These are phyloP conservation scores for Amphichorda felina DNA, from an alignment of 2,329 filamentous ascomycete species.

Conservation along the genomic window DNA sequence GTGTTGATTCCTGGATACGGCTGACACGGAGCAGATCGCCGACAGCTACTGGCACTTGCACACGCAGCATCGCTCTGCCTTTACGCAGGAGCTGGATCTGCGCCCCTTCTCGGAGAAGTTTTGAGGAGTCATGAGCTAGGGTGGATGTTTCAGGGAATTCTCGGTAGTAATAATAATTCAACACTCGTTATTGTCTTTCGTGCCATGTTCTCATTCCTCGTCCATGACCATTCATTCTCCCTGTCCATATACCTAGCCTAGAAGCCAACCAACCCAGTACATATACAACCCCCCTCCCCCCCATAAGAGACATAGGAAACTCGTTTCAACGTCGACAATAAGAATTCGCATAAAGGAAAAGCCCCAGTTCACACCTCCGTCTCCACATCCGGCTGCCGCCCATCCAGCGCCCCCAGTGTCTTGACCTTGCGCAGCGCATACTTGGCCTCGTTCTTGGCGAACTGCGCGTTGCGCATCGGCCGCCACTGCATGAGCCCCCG, in stretches of 20 bases:
- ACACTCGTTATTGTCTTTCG: too few relatives aligned
- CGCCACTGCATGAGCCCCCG: conserved; percentile 92
- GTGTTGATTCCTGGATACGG: not conserved
- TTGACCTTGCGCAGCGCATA: conserved; percentile 66
- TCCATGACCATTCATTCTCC: too few relatives aligned
- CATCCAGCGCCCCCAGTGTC: conserved; percentile 65
- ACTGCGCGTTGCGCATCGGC: conserved; percentile 73
- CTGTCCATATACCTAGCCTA: too few relatives aligned
- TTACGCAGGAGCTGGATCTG: conserved; percentile 73
- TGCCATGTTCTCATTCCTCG: too few relatives aligned
- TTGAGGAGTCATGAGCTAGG: too few relatives aligned
- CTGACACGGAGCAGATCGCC: conserved; percentile 51
- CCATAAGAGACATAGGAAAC: not conserved
- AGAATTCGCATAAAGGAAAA: not conserved
- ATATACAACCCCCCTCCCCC: too few relatives aligned
- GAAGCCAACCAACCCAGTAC: too few relatives aligned
- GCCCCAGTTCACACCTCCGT: conserved; percentile 57
- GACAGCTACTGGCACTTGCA: conserved; percentile 80
- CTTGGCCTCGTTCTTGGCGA: conserved; percentile 78
- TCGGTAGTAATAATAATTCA: too few relatives aligned
- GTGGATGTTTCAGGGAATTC: too few relatives aligned
- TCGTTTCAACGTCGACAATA: not conserved
- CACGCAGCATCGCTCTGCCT: conserved; percentile 65
- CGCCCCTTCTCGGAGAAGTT: conserved; percentile 34
- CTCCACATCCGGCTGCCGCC: conserved; percentile 79